phyloP scores from a whole-genome alignment of 139 green algal species.

The Picocystis salinarum region DNA sequence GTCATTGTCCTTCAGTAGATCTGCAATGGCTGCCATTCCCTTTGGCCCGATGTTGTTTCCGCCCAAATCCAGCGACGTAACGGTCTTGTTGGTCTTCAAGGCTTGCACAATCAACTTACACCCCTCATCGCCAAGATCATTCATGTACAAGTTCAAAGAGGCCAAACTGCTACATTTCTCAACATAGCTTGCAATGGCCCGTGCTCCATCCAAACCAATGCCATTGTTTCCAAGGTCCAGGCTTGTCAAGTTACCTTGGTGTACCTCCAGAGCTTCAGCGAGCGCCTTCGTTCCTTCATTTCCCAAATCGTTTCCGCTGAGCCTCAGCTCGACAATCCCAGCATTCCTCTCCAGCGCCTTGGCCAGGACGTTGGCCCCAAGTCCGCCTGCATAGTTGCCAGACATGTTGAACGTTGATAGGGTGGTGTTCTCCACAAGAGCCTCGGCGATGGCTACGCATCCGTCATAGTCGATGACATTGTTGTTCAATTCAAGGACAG shows the following conservation, averaged over 20 bases:
- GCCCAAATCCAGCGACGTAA: constrained; percentile 73
- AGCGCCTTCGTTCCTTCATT: constrained; percentile 63
- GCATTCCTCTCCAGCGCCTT: constrained; percentile 58
- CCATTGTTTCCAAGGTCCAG: constrained; percentile 89
- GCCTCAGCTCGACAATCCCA: constrained; percentile 21
- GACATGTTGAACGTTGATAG: constrained; percentile 21
- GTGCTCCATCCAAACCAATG: constrained; percentile 40
- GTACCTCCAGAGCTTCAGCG: constrained; percentile 39
- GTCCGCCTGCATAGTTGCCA: constrained; percentile 57
- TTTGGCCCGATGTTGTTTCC: constrained; percentile 81
- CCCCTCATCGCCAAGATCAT: constrained; percentile 72
- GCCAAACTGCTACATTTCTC: constrained; percentile 29
- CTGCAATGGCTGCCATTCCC: constrained; percentile 36
- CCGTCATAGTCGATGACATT: constrained; percentile 60
- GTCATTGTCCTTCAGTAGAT: constrained; percentile 35
- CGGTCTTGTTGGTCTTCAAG: constrained; percentile 30
- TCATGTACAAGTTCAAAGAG: constrained; percentile 91
- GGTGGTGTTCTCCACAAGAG: constrained; percentile 39
- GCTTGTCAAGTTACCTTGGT: constrained; percentile 20
- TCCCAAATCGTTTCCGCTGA: constrained; percentile 85
- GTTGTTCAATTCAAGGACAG: constrained; percentile 50
- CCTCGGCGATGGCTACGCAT: constrained; percentile 39
- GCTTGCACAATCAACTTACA: constrained; percentile 30
- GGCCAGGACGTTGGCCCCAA: constrained; percentile 44
- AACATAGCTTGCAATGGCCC: constrained; percentile 50